phyloP scores from a whole-genome alignment of 768 basidiomycete genomes.

The Rhodotorula toruloides region DNA sequence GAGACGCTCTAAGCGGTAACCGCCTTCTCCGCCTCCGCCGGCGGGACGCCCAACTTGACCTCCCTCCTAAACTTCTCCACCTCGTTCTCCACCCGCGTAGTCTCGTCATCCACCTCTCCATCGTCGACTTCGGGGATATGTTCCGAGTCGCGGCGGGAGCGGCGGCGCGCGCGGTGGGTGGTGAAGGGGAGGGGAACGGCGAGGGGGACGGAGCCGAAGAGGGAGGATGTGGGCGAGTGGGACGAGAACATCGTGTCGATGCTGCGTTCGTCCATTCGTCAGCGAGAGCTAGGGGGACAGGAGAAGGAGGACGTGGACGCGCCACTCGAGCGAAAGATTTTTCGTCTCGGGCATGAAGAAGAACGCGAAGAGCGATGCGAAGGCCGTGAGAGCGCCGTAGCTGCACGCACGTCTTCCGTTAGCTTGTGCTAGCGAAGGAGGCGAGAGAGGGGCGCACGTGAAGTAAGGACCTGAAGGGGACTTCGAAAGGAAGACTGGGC shows the following conservation, averaged over 20 bases:
- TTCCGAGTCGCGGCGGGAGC: background rate
- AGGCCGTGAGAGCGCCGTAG: conserved; percentile 10
- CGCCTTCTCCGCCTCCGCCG: too few species aligned
- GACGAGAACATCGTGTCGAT: conserved; percentile 1
- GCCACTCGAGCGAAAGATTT: conserved; percentile 21
- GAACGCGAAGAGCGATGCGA: conserved; percentile 4
- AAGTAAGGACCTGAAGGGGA: conserved; percentile 8
- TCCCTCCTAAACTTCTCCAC: background rate
- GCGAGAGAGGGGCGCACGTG: background rate
- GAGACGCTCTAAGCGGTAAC: too few species aligned
- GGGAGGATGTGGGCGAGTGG: too few species aligned
- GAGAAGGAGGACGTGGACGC: background rate
- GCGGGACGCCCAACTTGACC: too few species aligned
- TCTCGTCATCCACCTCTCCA: background rate
- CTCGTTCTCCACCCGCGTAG: background rate
- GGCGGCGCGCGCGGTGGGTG: conserved; percentile 7
- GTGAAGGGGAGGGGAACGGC: conserved; percentile 4
- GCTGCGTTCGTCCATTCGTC: background rate
- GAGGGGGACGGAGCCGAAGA: conserved; percentile 8
- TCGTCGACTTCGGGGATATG: background rate
- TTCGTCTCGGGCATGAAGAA: conserved; percentile 16
- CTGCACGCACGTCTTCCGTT: background rate
- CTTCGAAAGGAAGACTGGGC: conserved; percentile 14
- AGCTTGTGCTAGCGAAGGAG: background rate
- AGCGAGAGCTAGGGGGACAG: background rate